These are phyloP conservation scores for Aegilops longissima DNA, from an alignment of 176 grass and related monocot species.

Conservation along the genomic window DNA sequence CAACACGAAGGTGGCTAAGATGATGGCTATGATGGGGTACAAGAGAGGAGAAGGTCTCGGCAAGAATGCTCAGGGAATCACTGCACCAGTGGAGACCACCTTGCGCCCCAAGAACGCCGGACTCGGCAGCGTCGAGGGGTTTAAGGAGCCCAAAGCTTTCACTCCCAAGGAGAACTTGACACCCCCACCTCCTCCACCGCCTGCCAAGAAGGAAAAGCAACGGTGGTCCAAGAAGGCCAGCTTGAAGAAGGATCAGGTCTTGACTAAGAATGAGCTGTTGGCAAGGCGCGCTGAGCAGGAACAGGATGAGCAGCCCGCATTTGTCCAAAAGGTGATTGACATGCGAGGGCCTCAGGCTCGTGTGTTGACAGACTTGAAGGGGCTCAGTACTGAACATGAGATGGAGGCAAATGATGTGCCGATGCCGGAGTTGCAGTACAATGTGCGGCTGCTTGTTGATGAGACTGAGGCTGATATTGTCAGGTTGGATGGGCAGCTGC, in stretches of 20 bases:
- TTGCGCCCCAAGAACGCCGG: conserved; percentile 72
- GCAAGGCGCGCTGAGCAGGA: conserved; percentile 52
- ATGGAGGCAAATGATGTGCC: conserved; percentile 73
- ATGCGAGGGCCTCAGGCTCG: conserved; percentile 75
- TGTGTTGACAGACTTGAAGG: conserved; percentile 60
- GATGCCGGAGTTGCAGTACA: conserved; percentile 80
- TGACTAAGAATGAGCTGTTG: conserved; percentile 68
- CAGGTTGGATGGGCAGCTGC: conserved; percentile 60
- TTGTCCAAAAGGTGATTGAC: conserved; percentile 76
- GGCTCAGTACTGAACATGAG: conserved; percentile 62
- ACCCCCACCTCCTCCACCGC: neutral
- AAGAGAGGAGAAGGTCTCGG: conserved; percentile 65
- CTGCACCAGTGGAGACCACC: conserved; percentile 34
- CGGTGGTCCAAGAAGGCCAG: conserved; percentile 65
- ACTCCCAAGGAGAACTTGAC: conserved; percentile 36
- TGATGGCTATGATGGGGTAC: conserved; percentile 85
- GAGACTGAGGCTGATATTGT: conserved; percentile 69
- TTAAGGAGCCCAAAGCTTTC: conserved; percentile 65
- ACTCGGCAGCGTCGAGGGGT: conserved; percentile 70
- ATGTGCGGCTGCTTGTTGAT: conserved; percentile 72
- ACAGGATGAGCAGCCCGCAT: conserved; percentile 43
- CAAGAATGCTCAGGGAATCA: conserved; percentile 68
- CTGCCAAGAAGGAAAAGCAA: conserved; percentile 48
- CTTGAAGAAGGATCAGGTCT: conserved; percentile 40
- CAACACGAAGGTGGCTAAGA: conserved; percentile 55